A percentile compares a stretch with the other conserved stretches of the same genome.
phyloP scores from a whole-genome alignment of 176 grass and related monocot genomes.

The Zea luxurians region DNA sequence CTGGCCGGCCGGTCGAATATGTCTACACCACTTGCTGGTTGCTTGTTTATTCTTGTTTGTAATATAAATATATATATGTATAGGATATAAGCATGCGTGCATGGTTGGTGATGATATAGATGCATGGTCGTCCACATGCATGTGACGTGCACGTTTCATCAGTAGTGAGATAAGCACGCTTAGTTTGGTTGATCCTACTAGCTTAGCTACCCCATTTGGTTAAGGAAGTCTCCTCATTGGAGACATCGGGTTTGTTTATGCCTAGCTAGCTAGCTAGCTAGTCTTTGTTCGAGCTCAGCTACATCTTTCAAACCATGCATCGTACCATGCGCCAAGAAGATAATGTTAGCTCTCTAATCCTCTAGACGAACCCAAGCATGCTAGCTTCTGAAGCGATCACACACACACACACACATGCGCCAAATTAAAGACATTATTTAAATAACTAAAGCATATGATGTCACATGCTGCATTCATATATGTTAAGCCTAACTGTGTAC shows the following conservation, averaged over 20 bases:
- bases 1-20: conserved; percentile 9
- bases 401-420: neutral
- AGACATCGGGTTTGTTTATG: conserved; percentile 34
- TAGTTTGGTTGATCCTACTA: neutral
- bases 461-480: neutral
- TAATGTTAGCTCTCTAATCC: conserved; percentile 19
- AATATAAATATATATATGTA: neutral
- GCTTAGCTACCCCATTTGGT: neutral
- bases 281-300: neutral
- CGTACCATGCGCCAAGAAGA: neutral
- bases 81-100: neutral
- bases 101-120: neutral
- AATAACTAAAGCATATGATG: neutral
- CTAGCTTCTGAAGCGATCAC: neutral
- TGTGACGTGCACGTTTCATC: neutral
- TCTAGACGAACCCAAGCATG: neutral
- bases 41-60: too few relatives aligned
- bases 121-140: neutral
- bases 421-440: neutral
- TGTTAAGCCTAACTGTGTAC: neutral
- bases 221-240: conserved; percentile 34
- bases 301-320: neutral
- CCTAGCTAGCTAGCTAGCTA: neutral
- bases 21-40: neutral
- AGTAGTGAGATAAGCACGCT: neutral